phyloP scores from a whole-genome alignment of 225 moss, liverwort and hornwort species.

The Rhytidiadelphus loreus region DNA sequence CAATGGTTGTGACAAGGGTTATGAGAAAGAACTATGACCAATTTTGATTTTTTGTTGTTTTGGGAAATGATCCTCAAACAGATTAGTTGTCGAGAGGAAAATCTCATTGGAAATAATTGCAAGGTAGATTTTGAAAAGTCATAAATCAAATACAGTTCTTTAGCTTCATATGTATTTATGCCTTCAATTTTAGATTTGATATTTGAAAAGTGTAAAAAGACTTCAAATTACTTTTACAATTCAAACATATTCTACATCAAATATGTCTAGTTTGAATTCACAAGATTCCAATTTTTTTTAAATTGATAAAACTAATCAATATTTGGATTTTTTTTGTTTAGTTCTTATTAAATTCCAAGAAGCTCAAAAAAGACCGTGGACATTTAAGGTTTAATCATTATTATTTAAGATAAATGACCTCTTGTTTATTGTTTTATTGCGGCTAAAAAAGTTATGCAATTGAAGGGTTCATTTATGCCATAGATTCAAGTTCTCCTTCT shows the following conservation, averaged over 20 bases:
- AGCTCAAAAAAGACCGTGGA: background rate
- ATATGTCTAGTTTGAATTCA: background rate
- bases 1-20: too few species aligned
- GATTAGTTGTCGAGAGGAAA: fast-evolving
- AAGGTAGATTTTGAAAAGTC: too few species aligned
- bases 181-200: background rate
- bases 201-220: background rate
- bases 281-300: fast-evolving
- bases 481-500: background rate
- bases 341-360: background rate
- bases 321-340: too few species aligned
- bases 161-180: background rate
- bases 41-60: background rate
- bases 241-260: background rate
- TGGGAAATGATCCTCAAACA: background rate
- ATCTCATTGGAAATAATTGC: background rate
- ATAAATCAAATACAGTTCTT: background rate
- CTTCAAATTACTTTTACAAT: background rate
- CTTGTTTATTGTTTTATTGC: background rate
- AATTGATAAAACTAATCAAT: background rate
- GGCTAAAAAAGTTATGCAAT: background rate
- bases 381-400: background rate
- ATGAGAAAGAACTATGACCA: too few species aligned
- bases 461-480: background rate
- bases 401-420: background rate